These are phyloP conservation scores for Salix brachista DNA, from an alignment of 345 rosid genomes.

Conservation along the genomic window DNA sequence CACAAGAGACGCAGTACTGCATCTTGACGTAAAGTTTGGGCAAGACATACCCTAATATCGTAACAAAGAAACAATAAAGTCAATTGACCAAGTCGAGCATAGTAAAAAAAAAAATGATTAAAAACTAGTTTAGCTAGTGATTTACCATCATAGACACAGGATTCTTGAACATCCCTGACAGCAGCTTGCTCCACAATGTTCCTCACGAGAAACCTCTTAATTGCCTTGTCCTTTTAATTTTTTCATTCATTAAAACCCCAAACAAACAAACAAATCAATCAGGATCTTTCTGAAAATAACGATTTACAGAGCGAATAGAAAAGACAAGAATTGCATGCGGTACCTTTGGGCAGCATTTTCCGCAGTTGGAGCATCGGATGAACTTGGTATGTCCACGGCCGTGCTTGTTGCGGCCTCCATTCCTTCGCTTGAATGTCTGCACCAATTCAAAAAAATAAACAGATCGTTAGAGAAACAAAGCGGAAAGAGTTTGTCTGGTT, in stretches of 20 bases:
- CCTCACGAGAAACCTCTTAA: slow-evolving; percentile 85
- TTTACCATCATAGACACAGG: slow-evolving; percentile 73
- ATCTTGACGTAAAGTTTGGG: slow-evolving; percentile 81
- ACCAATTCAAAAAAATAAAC: neutral
- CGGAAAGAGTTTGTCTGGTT: too few relatives aligned
- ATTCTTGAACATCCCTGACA: slow-evolving; percentile 84
- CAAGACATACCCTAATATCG: slow-evolving; percentile 49
- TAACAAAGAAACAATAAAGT: neutral
- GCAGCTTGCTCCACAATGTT: slow-evolving; percentile 93
- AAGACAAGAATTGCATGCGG: neutral
- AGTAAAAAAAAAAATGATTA: too few relatives aligned
- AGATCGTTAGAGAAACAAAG: neutral
- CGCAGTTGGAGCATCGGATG: slow-evolving; percentile 91
- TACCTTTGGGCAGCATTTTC: slow-evolving; percentile 93
- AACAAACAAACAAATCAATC: neutral
- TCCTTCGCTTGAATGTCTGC: slow-evolving; percentile 89
- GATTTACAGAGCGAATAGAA: neutral
- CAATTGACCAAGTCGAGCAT: neutral
- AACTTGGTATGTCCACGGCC: slow-evolving; percentile 89
- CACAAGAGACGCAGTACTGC: slow-evolving; percentile 93
- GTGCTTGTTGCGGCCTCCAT: slow-evolving; percentile 95
- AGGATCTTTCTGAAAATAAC: neutral
- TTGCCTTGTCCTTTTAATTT: slow-evolving; percentile 59
- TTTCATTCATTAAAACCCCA: neutral
- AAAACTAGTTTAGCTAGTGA: neutral